These are phyloP conservation scores for sunflower (Helianthus annuus) DNA, from an alignment of 129 eudicot genomes.

Conservation along the genomic window DNA sequence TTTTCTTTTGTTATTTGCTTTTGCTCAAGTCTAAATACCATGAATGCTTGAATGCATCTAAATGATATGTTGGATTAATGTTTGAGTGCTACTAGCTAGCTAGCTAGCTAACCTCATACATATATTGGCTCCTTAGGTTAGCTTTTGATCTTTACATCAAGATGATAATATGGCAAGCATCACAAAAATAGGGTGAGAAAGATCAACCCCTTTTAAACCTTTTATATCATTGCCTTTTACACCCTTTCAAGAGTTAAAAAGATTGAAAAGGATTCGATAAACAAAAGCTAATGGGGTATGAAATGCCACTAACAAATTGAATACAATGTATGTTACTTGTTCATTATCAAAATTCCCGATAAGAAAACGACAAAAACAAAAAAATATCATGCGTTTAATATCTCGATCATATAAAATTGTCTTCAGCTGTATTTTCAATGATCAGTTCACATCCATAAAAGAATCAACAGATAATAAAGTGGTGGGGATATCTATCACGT, in stretches of 20 bases:
- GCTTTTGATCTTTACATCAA: slow-evolving; percentile 41
- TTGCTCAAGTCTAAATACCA: not conserved
- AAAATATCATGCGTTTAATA: not conserved
- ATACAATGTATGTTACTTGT: slow-evolving; percentile 9
- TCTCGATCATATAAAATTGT: not conserved
- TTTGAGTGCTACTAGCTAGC: no score
- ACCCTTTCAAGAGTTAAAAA: slow-evolving; percentile 12
- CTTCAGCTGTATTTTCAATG: slow-evolving; percentile 13
- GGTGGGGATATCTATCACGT: slow-evolving; percentile 19
- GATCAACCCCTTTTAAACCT: slow-evolving; percentile 31
- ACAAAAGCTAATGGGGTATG: slow-evolving; percentile 18
- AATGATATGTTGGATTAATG: not conserved
- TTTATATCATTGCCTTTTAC: slow-evolving; percentile 25
- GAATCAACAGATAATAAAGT: not conserved
- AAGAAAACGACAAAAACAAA: slow-evolving; percentile 16
- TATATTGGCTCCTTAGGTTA: slow-evolving; percentile 24
- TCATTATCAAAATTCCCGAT: slow-evolving; percentile 4
- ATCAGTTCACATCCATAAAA: not conserved
- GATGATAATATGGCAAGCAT: slow-evolving; percentile 29
- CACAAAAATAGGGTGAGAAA: slow-evolving; percentile 27
- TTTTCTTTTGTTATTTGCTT: not conserved
- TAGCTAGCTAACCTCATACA: not conserved
- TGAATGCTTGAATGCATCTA: not conserved
- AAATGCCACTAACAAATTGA: slow-evolving; percentile 20
- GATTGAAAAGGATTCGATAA: slow-evolving; percentile 17